These are phyloP conservation scores for Rhodamnia argentea DNA, from an alignment of 345 rosid species.

Conservation along the genomic window DNA sequence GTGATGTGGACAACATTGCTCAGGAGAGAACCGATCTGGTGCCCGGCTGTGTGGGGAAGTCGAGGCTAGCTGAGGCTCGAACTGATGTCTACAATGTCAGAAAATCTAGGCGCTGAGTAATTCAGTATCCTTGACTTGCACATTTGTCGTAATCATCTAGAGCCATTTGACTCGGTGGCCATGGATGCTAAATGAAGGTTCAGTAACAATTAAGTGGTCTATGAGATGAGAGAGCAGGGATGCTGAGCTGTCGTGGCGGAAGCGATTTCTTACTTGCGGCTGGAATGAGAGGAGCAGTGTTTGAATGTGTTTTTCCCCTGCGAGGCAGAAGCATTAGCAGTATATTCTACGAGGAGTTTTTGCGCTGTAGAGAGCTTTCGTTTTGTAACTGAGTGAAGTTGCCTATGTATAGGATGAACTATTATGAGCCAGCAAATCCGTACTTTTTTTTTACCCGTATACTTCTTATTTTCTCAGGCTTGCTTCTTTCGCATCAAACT, in stretches of 20 bases:
- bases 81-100: neutral
- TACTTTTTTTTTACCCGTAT: neutral
- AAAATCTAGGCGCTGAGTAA: conserved; percentile 1
- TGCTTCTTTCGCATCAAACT: neutral
- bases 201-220: neutral
- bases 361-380: neutral
- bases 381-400: neutral
- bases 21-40: conserved; percentile 52
- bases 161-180: neutral
- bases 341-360: neutral
- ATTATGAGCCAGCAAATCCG: neutral
- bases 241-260: neutral
- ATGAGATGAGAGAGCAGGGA: neutral
- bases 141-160: neutral
- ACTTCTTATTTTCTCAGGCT: neutral
- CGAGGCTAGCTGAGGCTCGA: conserved; percentile 32
- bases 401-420: neutral
- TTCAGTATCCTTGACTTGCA: neutral
- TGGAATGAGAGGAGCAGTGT: neutral
- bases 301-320: neutral
- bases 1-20: conserved; percentile 16
- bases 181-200: neutral
- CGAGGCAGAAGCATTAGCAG: neutral
- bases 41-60: conserved; percentile 41
- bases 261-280: neutral